Evolutionary conservation across 164 flowering plant species (phyloP).

Genomic region (Chloranthus sessilifolius): DNA sequence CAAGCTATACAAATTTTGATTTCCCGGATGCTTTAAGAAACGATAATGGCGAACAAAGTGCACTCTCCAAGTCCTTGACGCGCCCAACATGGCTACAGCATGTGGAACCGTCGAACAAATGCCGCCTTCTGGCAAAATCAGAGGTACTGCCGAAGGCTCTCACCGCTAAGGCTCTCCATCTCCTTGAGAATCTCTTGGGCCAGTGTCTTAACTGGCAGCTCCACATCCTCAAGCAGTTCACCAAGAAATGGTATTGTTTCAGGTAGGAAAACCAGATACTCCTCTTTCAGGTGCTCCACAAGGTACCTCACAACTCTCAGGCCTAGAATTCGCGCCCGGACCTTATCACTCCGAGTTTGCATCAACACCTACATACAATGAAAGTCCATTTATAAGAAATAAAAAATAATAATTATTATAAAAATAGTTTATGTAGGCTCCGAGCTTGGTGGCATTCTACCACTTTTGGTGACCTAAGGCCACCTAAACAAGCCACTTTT

Average conservation of each 20-base stretch:
- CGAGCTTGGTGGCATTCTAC: too few species aligned
- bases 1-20: neutral
- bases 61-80: neutral
- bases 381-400: neutral
- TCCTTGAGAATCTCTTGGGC: conserved; percentile 79
- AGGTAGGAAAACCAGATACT: conserved; percentile 58
- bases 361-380: conserved; percentile 58
- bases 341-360: conserved; percentile 87
- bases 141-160: conserved; percentile 68
- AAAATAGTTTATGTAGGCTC: too few species aligned
- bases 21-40: neutral
- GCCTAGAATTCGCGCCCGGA: conserved; percentile 66
- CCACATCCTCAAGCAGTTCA: conserved; percentile 82
- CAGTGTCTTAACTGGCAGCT: conserved; percentile 64
- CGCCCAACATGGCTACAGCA: too few species aligned
- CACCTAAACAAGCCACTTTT: too few species aligned
- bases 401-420: too few species aligned
- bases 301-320: conserved; percentile 62
- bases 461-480: too few species aligned
- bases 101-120: too few species aligned
- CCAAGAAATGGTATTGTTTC: conserved; percentile 91
- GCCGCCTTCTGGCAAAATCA: conserved; percentile 11
- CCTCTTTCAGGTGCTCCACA: conserved; percentile 76
- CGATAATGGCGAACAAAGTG: neutral
- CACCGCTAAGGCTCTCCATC: conserved; percentile 76